phyloP scores from a whole-genome alignment of 768 basidiomycete genomes.

The Pilatotrama ljubarskyi region DNA sequence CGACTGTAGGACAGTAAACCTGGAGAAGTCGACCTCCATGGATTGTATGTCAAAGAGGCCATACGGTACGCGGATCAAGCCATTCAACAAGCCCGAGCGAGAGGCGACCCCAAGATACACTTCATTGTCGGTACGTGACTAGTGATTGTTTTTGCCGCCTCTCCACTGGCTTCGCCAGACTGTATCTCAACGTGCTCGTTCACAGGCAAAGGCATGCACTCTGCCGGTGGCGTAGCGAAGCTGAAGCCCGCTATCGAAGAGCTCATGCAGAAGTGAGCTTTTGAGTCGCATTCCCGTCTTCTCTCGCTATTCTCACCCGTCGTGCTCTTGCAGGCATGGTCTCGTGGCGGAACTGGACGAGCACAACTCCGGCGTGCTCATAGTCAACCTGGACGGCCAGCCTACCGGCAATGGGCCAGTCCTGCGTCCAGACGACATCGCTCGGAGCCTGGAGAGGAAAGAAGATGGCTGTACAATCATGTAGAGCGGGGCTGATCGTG shows the following conservation, averaged over 20 bases:
- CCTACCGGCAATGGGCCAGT: constrained; percentile 38
- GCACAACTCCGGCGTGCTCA: constrained; percentile 78
- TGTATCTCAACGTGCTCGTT: not conserved
- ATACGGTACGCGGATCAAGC: constrained; percentile 71
- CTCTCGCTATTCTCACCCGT: not conserved
- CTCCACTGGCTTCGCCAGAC: too few species aligned
- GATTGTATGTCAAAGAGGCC: constrained; percentile 92
- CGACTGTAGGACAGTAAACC: constrained; percentile 55
- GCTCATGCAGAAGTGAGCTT: constrained; percentile 72
- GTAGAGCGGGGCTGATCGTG: too few species aligned
- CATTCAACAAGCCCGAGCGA: constrained; percentile 62
- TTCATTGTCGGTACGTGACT: constrained; percentile 78
- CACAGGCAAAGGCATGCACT: constrained; percentile 86
- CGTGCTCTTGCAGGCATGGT: constrained; percentile 53
- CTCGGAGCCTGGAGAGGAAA: constrained; percentile 50
- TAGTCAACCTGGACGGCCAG: constrained; percentile 65
- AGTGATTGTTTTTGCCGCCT: not conserved
- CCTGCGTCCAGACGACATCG: constrained; percentile 59
- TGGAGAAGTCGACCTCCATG: constrained; percentile 87
- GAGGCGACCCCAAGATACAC: constrained; percentile 64
- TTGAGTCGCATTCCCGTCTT: not conserved
- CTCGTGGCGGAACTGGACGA: constrained; percentile 77
- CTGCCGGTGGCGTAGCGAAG: constrained; percentile 72
- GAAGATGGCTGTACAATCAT: constrained; percentile 67
- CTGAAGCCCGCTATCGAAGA: constrained; percentile 91